A percentile compares a stretch with the other conserved stretches of the same genome.
phyloP scores from a whole-genome alignment of 257 asterid genomes.

The Solanum chaucha region DNA sequence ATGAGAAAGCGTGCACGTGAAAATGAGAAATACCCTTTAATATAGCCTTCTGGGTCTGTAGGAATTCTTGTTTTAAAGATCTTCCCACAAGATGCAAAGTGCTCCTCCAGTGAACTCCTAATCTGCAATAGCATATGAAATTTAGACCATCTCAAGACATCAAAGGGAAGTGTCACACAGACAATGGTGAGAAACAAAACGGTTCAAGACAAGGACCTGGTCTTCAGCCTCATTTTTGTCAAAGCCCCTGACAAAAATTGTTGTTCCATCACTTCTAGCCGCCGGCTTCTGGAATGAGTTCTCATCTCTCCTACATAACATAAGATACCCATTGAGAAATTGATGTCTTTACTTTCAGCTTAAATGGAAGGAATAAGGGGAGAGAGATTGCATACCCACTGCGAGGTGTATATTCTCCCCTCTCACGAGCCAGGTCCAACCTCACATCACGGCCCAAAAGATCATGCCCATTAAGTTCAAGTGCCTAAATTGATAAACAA shows the following conservation, averaged over 20 bases:
- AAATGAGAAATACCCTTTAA: conserved; percentile 42
- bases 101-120: conserved; percentile 48
- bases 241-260: conserved; percentile 64
- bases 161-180: neutral
- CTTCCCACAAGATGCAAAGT: conserved; percentile 72
- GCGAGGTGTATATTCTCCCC: conserved; percentile 45
- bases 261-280: conserved; percentile 25
- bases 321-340: neutral
- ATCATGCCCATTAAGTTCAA: conserved; percentile 56
- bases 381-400: conserved; percentile 33
- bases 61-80: conserved; percentile 54
- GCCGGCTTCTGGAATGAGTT: conserved; percentile 38
- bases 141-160: neutral
- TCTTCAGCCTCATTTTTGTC: conserved; percentile 35
- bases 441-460: conserved; percentile 55
- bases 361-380: neutral
- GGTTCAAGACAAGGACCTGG: conserved; percentile 21
- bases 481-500: conserved; percentile 34
- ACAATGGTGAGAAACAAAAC: neutral
- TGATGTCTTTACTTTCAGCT: neutral
- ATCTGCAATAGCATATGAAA: conserved; percentile 27
- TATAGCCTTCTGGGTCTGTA: conserved; percentile 40
- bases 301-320: conserved; percentile 22
- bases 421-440: conserved; percentile 58
- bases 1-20: neutral